These are phyloP conservation scores for Exophiala spinifera DNA, from an alignment of 2,329 filamentous ascomycete species.

Conservation along the genomic window DNA sequence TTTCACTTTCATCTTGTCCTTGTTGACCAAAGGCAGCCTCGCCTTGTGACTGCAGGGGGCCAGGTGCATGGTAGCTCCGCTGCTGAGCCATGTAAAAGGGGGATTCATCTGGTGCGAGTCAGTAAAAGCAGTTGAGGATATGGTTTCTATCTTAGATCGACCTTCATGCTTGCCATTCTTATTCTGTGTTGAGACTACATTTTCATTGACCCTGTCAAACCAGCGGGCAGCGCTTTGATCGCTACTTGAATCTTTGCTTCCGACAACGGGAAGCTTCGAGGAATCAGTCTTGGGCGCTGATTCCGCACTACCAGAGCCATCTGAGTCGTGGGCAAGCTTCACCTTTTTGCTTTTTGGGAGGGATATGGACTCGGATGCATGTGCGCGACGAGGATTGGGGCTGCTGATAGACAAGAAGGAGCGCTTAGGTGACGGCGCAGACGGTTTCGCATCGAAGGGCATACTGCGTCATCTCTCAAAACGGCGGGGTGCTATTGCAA, in stretches of 20 bases:
- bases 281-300: background rate
- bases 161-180: constrained; percentile 11
- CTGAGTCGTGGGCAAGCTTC: constrained; percentile 12
- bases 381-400: constrained; percentile 12
- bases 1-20: constrained; percentile 52
- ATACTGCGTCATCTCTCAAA: constrained; percentile 22
- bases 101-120: constrained; percentile 33
- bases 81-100: constrained; percentile 36
- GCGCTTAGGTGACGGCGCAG: constrained; percentile 18
- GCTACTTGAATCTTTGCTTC: constrained; percentile 21
- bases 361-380: constrained; percentile 19
- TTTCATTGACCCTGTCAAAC: constrained; percentile 27
- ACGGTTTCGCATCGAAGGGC: constrained; percentile 4
- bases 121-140: constrained; percentile 1
- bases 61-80: constrained; percentile 17
- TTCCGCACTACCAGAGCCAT: background rate
- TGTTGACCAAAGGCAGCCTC: constrained; percentile 28
- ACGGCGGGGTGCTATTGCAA: background rate
- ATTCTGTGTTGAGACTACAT: constrained; percentile 10
- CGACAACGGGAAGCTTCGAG: constrained; percentile 4
- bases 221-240: constrained; percentile 27
- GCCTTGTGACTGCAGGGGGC: constrained; percentile 22
- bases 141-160: background rate
- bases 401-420: constrained; percentile 11
- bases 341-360: constrained; percentile 20